Base-by-base conservation (phyloP, 2,329 filamentous ascomycete species). In the Grosmannia clavigera region DNA sequence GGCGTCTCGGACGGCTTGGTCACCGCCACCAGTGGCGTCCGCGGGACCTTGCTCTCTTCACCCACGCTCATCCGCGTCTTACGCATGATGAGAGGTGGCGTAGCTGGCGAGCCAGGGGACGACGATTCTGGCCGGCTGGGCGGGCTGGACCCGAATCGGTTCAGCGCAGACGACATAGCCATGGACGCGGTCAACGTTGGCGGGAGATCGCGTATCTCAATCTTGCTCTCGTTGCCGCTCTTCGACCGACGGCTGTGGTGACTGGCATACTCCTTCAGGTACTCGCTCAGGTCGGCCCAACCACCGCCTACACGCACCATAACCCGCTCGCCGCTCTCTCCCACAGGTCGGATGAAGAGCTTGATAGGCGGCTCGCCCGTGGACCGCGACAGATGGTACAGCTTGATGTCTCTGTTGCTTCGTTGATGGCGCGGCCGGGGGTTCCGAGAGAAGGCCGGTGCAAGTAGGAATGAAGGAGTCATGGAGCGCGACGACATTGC, bases 251-350 rank as follows among this genome's bases (percentile, higher is more conserved):
- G 85, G 52, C 89, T 88, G 70, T 99, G 94, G 69, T 99, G 94
- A 61, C 85, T 84, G 9, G 91, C 92, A 68, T 96, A 99, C 71
- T 96, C 90, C 66, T 91, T 87, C 51, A 99, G 79, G 69, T 96
- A 99, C 71, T 97, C 94, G 46, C 88, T 92, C 25, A 99, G 77
- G 71, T 99, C 94, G 16, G 92, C 91, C 94, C 94, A 99, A n/a
- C 94, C 94, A 61, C 94, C 94, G 14, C 94, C 94, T 14, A 99
- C 92, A 43, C 94, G 88, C 9, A 99, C 94, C 94, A 99, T 97
- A 63, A 97, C 91, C 58, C 94, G 85, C 72, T 97, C 91, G 19
- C 89, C 90, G 60, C 84, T 81, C 70, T 96, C 91, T 57, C 94
- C 94, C 2, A 99, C 92, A 1, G 91, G 85, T 19, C 94, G 87